Percentiles rank a stretch among this genome's conserved stretches.
These are phyloP conservation scores for Lippia alba DNA, from an alignment of 305 asterid genomes.

Conservation along the genomic window DNA sequence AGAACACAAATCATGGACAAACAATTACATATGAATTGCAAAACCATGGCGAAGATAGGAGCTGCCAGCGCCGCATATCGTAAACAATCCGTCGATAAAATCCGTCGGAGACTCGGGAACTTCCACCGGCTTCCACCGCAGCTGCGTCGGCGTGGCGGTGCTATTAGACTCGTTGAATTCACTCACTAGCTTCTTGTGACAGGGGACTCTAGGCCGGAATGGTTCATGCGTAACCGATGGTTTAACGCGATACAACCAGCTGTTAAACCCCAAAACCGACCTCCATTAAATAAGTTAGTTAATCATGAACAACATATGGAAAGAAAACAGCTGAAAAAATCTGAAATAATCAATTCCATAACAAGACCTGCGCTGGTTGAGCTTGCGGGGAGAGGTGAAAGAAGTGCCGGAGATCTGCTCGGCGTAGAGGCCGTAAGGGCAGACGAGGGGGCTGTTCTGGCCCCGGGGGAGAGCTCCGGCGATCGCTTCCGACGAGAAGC, in stretches of 20 bases:
- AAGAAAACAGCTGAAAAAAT: not conserved
- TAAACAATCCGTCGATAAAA: constrained; percentile 84
- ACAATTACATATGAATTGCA: constrained; percentile 92
- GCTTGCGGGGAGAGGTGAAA: constrained; percentile 94
- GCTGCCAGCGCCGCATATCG: constrained; percentile 98
- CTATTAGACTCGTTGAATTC: constrained; percentile 81
- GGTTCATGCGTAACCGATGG: constrained; percentile 99
- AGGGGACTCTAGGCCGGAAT: constrained; percentile 74
- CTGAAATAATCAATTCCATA: not conserved
- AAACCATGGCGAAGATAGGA: constrained; percentile 94
- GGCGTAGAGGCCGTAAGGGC: constrained; percentile 94
- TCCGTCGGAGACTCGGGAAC: constrained; percentile 71
- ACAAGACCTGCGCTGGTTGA: constrained; percentile 74
- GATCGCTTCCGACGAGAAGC: constrained; percentile 84
- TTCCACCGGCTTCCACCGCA: constrained; percentile 87
- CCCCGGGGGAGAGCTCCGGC: constrained; percentile 79
- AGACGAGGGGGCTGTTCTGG: constrained; percentile 86
- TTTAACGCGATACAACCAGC: constrained; percentile 92
- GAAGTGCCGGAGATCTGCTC: constrained; percentile 98
- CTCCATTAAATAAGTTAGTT: not conserved
- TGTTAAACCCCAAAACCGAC: constrained; percentile 31
- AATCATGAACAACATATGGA: too few relatives aligned
- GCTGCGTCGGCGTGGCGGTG: constrained; percentile 89
- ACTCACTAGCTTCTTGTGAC: constrained; percentile 78
- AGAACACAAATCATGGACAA: constrained; percentile 32